Base-by-base conservation (phyloP, 306 rosid species). In the Sicyos edulis region DNA sequence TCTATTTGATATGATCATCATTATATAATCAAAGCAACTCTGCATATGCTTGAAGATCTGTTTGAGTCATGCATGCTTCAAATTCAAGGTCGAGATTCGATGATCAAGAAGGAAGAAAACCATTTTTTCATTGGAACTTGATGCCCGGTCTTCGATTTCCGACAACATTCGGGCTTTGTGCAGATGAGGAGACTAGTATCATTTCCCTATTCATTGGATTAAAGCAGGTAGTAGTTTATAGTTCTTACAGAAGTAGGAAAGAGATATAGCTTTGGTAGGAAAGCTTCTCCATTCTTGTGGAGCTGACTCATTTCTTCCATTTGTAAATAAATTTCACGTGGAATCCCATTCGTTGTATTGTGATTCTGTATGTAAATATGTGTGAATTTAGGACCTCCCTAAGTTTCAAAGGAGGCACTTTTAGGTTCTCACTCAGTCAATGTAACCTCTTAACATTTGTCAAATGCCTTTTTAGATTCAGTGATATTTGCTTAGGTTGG, bases 41-140 rank as follows among this genome's bases (percentile, higher is more conserved):
- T 50, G 45, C 78, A 8, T 62, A n/a, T 19, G 21, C 53, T 50
- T 50, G 54, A 73, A 19, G 65, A 19, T 68, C 75, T 71, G 50
- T 67, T 50, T 50, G 37, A 66, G 9, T 45, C 37, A 20, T 10
- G 9, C 54, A 17, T 20, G 3, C 54, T 66, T 66, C 21, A 22
- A 67, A 21, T 10, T 13, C 7, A 11, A 8, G 42, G 21, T 67
- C 11, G 7, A 17, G 32, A 65, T 44, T 45, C 21, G 34, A 2
- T 11, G 3, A 44, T 67, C 3, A 5, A 47, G 42, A 45, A 47
- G 42, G 13, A 10, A 12, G 40, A 3, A 19, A 21, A 22, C 19
- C 1, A 12, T 10, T 26, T 15, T 29, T n/a, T 7, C 20, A 10
- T 5, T 59, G 11, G 71, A 64, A 40, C 24, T 64, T 40, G 53